Evolutionary conservation across 2,329 filamentous ascomycete species (phyloP).

Genomic region (Colletotrichum trifolii): DNA sequence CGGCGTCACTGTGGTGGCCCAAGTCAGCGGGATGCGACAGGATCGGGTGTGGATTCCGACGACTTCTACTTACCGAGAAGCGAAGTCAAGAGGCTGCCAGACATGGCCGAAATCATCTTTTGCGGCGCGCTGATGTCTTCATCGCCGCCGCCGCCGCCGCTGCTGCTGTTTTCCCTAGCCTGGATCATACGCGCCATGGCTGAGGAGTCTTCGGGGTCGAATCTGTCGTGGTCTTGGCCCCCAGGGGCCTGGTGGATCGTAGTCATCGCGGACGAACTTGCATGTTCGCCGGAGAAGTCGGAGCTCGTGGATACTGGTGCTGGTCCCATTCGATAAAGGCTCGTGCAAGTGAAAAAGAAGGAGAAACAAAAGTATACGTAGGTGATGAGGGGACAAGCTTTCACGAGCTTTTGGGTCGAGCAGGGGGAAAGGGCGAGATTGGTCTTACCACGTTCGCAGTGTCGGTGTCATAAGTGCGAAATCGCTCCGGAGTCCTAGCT

Average conservation of each 20-base stretch:
- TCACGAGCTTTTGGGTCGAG: conserved; percentile 23
- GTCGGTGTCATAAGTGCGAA: conserved; percentile 35
- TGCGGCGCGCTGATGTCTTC: conserved; percentile 82
- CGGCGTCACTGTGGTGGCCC: conserved; percentile 77
- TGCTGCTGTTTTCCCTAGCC: conserved; percentile 34
- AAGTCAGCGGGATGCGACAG: conserved; percentile 22
- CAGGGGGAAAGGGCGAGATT: conserved; percentile 23
- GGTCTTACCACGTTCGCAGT: conserved; percentile 31
- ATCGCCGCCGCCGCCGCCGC: conserved; percentile 43
- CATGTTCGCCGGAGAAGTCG: conserved; percentile 32
- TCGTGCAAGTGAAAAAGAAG: not conserved
- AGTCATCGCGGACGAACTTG: conserved; percentile 33
- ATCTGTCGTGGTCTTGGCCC: conserved; percentile 44
- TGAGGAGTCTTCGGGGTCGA: conserved; percentile 44
- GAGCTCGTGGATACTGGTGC: conserved; percentile 12
- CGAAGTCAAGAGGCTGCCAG: conserved; percentile 89
- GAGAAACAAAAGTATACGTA: not conserved
- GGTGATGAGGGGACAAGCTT: conserved; percentile 23
- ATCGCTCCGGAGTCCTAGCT: conserved; percentile 22
- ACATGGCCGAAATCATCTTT: conserved; percentile 95
- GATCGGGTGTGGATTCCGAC: not conserved
- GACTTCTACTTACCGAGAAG: conserved; percentile 74
- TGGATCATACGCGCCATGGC: conserved; percentile 44
- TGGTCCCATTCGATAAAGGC: conserved; percentile 6
- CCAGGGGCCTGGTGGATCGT: conserved; percentile 24